A percentile compares a stretch with the other conserved stretches of the same genome.
These are phyloP conservation scores for Aureobasidium sp. DNA, from an alignment of 2,329 filamentous ascomycete genomes.

Conservation along the genomic window DNA sequence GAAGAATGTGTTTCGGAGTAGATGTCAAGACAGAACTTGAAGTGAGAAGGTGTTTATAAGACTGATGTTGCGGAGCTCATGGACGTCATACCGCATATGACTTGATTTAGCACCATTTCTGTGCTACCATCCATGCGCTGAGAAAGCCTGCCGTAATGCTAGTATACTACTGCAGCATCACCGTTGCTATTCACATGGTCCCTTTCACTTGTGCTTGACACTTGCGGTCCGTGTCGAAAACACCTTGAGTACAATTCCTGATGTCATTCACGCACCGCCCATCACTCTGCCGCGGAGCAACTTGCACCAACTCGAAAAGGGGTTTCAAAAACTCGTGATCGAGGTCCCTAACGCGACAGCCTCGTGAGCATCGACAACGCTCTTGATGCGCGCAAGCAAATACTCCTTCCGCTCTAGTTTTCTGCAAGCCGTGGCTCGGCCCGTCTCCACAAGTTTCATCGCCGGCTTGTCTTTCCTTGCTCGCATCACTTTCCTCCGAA, in stretches of 20 bases:
- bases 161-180: constrained; percentile 3
- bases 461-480: constrained; percentile 1
- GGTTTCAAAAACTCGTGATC: neutral
- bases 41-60: neutral
- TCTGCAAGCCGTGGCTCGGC: neutral
- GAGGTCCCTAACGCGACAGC: neutral
- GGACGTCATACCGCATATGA: constrained; percentile 8
- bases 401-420: neutral
- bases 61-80: neutral
- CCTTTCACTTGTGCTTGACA: neutral
- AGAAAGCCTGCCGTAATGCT: neutral
- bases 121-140: neutral
- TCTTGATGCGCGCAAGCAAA: neutral
- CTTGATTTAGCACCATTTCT: neutral
- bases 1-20: neutral
- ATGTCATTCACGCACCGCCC: neutral
- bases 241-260: neutral
- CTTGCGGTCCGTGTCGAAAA: neutral
- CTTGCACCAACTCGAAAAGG: neutral
- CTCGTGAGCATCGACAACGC: constrained; percentile 1
- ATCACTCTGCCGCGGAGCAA: neutral
- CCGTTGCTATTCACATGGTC: neutral
- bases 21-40: neutral
- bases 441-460: neutral
- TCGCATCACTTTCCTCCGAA: constrained; percentile 5